Percentiles rank a stretch among this genome's conserved stretches.
Evolutionary conservation across 2,329 filamentous ascomycete species (phyloP).

Genomic region (Claviceps humidiphila): DNA sequence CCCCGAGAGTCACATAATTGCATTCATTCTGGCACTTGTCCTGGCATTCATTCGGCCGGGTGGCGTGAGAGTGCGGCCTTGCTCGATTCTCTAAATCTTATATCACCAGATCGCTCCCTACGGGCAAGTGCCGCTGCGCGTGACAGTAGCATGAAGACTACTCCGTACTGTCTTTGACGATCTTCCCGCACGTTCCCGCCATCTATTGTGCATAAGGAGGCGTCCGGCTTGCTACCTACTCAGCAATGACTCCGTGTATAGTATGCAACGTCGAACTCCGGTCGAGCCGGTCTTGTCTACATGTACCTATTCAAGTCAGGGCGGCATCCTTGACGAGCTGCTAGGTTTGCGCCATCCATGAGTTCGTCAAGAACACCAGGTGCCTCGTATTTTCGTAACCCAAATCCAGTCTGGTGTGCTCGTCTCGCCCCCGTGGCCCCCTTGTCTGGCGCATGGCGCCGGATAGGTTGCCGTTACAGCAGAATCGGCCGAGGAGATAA

Average conservation of each 20-base stretch:
- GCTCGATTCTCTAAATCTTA: not conserved
- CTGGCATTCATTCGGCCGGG: not conserved
- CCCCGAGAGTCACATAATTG: not conserved
- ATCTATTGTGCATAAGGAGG: not conserved
- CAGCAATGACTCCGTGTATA: not conserved
- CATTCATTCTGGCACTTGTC: not conserved
- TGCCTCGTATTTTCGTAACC: not conserved
- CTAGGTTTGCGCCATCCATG: not conserved
- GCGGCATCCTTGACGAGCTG: not conserved
- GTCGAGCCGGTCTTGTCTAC: not conserved
- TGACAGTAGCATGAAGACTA: not conserved
- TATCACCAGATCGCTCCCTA: not conserved
- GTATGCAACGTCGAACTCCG: not conserved
- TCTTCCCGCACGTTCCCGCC: not conserved
- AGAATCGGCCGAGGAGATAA: not conserved
- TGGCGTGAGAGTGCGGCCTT: not conserved
- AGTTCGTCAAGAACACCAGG: not conserved
- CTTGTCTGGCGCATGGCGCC: not conserved
- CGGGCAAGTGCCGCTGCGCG: not conserved
- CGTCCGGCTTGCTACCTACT: no score
- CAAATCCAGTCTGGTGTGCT: not conserved
- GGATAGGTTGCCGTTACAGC: not conserved
- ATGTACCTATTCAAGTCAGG: not conserved
- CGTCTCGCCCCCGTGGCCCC: not conserved
- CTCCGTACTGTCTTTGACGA: no score